Percentiles rank a stretch among this genome's conserved stretches.
Conservation (phyloP, 2,329 filamentous ascomycete genomes). For the Passalora sequoiae region DNA sequence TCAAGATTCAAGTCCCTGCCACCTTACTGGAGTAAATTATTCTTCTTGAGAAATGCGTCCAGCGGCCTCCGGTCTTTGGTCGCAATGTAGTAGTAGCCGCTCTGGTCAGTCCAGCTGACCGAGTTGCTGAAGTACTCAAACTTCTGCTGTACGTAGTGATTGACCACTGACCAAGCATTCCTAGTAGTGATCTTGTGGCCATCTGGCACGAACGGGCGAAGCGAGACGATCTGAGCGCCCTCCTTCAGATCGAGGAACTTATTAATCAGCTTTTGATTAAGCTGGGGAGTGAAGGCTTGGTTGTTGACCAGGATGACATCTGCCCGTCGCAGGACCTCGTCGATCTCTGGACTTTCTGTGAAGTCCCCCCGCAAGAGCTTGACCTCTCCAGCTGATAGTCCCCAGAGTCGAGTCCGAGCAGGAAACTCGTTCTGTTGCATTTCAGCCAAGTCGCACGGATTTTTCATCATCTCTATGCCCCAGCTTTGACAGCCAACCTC, state of each 20-base stretch:
- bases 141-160: slow-evolving; percentile 72
- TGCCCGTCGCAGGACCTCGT: slow-evolving; percentile 69
- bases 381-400: slow-evolving; percentile 72
- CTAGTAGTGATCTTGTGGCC: slow-evolving; percentile 67
- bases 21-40: slow-evolving; percentile 16
- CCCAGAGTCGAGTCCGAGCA: slow-evolving; percentile 85
- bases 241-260: slow-evolving; percentile 92
- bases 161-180: slow-evolving; percentile 75
- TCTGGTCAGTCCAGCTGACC: slow-evolving; percentile 84
- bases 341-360: slow-evolving; percentile 64
- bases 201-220: slow-evolving; percentile 84
- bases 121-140: slow-evolving; percentile 61
- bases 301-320: slow-evolving; percentile 99
- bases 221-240: slow-evolving; percentile 81
- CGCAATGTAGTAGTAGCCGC: slow-evolving; percentile 80
- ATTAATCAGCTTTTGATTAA: slow-evolving; percentile 78
- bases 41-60: slow-evolving; percentile 44
- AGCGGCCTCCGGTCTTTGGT: slow-evolving; percentile 62
- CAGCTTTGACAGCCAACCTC: slow-evolving; percentile 92
- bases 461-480: slow-evolving; percentile 95
- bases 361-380: slow-evolving; percentile 80
- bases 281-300: slow-evolving; percentile 82
- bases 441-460: slow-evolving; percentile 75
- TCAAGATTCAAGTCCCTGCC: no score
- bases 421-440: slow-evolving; percentile 77